These are phyloP conservation scores for Moesziomyces parantarcticus DNA, from an alignment of 1,284 basidiomycete genomes.

Conservation along the genomic window DNA sequence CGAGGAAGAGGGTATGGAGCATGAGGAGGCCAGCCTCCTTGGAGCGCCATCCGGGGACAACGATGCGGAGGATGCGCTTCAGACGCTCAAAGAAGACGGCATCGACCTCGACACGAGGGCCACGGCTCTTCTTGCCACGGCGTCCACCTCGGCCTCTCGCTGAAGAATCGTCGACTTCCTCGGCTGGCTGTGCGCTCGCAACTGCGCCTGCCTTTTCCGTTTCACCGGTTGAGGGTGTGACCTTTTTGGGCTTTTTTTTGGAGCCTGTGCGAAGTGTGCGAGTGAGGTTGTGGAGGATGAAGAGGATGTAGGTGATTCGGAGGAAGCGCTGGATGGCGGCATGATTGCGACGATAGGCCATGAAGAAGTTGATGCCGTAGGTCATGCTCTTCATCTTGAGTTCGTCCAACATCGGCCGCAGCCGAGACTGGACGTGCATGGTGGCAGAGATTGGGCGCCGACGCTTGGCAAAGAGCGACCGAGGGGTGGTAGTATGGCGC, in stretches of 20 bases:
- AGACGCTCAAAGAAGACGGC: slow-evolving; percentile 87
- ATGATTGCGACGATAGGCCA: slow-evolving; percentile 60
- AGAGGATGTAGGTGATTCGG: slow-evolving; percentile 52
- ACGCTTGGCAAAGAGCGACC: background rate
- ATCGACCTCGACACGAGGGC: slow-evolving; percentile 76
- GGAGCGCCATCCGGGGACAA: slow-evolving; percentile 84
- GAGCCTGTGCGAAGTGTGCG: slow-evolving; percentile 48
- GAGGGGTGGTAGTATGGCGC: background rate
- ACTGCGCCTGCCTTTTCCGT: slow-evolving; percentile 29
- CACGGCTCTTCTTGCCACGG: slow-evolving; percentile 39
- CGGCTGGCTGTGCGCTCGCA: slow-evolving; percentile 12
- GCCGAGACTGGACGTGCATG: slow-evolving; percentile 62
- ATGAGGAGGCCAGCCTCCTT: slow-evolving; percentile 87
- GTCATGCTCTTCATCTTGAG: slow-evolving; percentile 56
- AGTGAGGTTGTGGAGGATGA: slow-evolving; percentile 48
- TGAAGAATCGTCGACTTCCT: slow-evolving; percentile 30
- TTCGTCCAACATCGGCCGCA: slow-evolving; percentile 48
- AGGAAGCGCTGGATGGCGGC: slow-evolving; percentile 56
- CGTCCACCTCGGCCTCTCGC: slow-evolving; percentile 38
- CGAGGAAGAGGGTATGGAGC: slow-evolving; percentile 86
- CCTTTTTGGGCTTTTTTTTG: slow-evolving; percentile 49
- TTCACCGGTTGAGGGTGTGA: slow-evolving; percentile 1
- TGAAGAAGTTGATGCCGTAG: slow-evolving; percentile 45
- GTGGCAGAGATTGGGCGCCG: slow-evolving; percentile 1
- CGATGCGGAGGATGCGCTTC: slow-evolving; percentile 81